Evolutionary conservation across 768 basidiomycete species (phyloP).

Genomic region (Myochromella boudieri): DNA sequence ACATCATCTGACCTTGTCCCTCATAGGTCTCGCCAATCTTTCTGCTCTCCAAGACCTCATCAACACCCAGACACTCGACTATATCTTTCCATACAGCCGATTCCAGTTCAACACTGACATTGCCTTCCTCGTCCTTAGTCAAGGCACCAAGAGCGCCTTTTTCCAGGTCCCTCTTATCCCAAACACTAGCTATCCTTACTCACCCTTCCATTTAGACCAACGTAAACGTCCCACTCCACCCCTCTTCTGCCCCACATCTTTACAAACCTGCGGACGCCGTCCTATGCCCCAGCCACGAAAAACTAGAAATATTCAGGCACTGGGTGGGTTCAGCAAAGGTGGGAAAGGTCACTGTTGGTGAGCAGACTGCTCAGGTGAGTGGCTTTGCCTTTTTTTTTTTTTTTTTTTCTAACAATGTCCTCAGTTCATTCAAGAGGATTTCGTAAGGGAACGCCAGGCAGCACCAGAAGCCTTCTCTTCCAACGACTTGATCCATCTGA

Average conservation of each 20-base stretch:
- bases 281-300: constrained; percentile 43
- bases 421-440: constrained; percentile 78
- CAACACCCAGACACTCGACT: constrained; percentile 63
- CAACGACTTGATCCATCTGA: constrained; percentile 65
- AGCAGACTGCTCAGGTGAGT: constrained; percentile 58
- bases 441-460: constrained; percentile 49
- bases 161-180: constrained; percentile 54
- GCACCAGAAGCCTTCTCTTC: constrained; percentile 40
- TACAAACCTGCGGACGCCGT: constrained; percentile 52
- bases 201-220: constrained; percentile 58
- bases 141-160: constrained; percentile 70
- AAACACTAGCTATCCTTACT: too few species aligned
- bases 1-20: not conserved
- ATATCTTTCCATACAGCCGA: constrained; percentile 73
- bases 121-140: constrained; percentile 58
- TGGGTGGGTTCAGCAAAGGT: constrained; percentile 62
- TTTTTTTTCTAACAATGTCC: not conserved
- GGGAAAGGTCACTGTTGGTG: constrained; percentile 53
- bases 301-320: constrained; percentile 53
- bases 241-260: too few species aligned
- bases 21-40: constrained; percentile 61
- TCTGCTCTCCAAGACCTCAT: constrained; percentile 64
- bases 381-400: constrained; percentile 6
- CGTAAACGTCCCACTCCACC: constrained; percentile 51
- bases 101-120: constrained; percentile 76